Percentiles rank a stretch among this genome's conserved stretches.
These are phyloP conservation scores for Talaromyces piceae DNA, from an alignment of 2,329 filamentous ascomycete species.

Conservation along the genomic window DNA sequence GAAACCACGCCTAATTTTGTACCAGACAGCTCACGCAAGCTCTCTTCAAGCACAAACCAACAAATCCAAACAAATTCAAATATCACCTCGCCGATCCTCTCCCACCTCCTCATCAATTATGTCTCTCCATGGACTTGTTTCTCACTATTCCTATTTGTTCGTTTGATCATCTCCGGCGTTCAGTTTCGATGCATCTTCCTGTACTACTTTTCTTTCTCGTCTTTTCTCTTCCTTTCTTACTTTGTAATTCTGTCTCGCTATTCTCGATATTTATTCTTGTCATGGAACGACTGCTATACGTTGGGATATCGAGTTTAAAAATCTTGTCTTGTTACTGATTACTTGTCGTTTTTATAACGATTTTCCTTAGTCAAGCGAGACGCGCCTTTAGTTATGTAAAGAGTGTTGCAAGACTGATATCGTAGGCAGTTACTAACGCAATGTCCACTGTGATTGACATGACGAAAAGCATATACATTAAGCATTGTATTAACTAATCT, in stretches of 20 bases:
- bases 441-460: too few species aligned
- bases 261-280: conserved; percentile 7
- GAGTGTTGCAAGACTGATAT: too few species aligned
- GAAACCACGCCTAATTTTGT: too few species aligned
- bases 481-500: too few species aligned
- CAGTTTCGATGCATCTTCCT: too few species aligned
- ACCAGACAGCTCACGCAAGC: too few species aligned
- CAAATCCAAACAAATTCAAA: too few species aligned
- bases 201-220: not conserved
- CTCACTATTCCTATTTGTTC: not conserved
- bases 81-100: not conserved
- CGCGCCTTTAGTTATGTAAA: not conserved
- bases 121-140: not conserved
- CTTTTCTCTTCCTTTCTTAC: not conserved
- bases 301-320: not conserved
- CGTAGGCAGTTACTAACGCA: too few species aligned
- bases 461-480: not conserved
- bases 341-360: not conserved
- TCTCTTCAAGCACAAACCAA: too few species aligned
- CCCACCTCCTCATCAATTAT: not conserved
- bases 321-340: not conserved
- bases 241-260: conserved; percentile 14
- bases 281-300: not conserved
- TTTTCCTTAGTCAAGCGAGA: not conserved
- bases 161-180: not conserved